phyloP scores from a whole-genome alignment of 1,139 yeast genomes.

The Lodderomyces metapsilosis region DNA sequence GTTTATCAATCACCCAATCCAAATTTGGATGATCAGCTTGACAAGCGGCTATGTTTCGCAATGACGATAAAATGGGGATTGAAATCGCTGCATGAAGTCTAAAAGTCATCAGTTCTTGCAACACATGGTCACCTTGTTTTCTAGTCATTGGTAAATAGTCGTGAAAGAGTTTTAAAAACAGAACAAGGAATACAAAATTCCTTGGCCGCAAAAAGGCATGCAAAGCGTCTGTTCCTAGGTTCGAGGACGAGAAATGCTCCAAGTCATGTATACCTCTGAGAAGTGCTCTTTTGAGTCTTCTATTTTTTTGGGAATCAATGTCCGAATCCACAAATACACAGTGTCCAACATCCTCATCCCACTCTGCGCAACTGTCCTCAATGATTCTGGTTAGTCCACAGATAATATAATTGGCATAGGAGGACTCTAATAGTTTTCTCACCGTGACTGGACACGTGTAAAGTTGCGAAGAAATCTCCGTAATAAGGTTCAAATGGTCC shows the following conservation, averaged over 20 bases:
- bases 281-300: slow-evolving; percentile 31
- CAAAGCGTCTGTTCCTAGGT: slow-evolving; percentile 20
- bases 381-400: slow-evolving; percentile 50
- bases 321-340: slow-evolving; percentile 23
- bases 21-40: slow-evolving; percentile 20
- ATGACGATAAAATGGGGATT: slow-evolving; percentile 45
- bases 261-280: slow-evolving; percentile 41
- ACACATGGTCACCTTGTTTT: slow-evolving; percentile 69
- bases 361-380: slow-evolving; percentile 31
- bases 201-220: slow-evolving; percentile 24
- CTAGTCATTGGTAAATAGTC: slow-evolving; percentile 55
- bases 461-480: slow-evolving; percentile 59
- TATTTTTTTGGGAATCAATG: slow-evolving; percentile 15
- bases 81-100: slow-evolving; percentile 49
- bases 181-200: slow-evolving; percentile 37
- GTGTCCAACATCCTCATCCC: slow-evolving; percentile 27
- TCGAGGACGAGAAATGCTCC: slow-evolving; percentile 42
- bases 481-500: slow-evolving; percentile 54
- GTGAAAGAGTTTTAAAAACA: slow-evolving; percentile 52
- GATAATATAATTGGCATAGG: slow-evolving; percentile 40
- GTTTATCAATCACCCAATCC: slow-evolving; percentile 9
- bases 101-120: slow-evolving; percentile 51
- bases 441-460: slow-evolving; percentile 65
- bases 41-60: slow-evolving; percentile 42
- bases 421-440: slow-evolving; percentile 34